Conservation (phyloP, 805 yeast genomes). For the Torulaspora maleeae region DNA sequence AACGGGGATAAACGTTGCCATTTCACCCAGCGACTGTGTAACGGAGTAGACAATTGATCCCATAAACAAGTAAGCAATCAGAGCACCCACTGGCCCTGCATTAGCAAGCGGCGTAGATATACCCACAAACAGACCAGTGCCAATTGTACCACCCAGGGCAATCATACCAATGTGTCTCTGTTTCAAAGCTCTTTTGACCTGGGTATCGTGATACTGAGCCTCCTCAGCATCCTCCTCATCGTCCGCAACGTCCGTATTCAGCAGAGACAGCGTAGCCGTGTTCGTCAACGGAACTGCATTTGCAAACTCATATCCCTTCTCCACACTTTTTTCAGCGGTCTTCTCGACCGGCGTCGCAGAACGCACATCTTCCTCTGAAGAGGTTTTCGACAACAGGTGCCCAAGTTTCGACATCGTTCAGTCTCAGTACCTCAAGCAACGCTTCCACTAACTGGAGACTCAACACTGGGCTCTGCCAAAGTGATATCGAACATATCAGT, state of each 20-base stretch:
- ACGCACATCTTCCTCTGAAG: neutral
- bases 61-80: constrained; percentile 59
- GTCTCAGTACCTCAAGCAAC: neutral
- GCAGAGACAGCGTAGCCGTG: constrained; percentile 1
- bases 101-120: constrained; percentile 48
- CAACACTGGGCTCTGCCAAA: too few relatives aligned
- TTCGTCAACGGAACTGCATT: neutral
- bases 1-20: constrained; percentile 70
- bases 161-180: constrained; percentile 66
- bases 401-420: constrained; percentile 1
- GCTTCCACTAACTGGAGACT: too few relatives aligned
- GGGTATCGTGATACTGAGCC: constrained; percentile 36
- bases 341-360: constrained; percentile 1
- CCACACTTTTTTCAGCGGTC: neutral
- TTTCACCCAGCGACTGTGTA: constrained; percentile 65
- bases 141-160: constrained; percentile 71
- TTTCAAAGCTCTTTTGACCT: constrained; percentile 53
- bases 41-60: constrained; percentile 57
- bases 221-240: constrained; percentile 27
- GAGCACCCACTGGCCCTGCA: constrained; percentile 63
- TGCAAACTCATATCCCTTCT: neutral
- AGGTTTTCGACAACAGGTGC: neutral
- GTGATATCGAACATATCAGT: too few relatives aligned
- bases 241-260: neutral
- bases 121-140: constrained; percentile 65